Base-by-base conservation (phyloP, 441 rosid species). In the Corymbia citriodora region DNA sequence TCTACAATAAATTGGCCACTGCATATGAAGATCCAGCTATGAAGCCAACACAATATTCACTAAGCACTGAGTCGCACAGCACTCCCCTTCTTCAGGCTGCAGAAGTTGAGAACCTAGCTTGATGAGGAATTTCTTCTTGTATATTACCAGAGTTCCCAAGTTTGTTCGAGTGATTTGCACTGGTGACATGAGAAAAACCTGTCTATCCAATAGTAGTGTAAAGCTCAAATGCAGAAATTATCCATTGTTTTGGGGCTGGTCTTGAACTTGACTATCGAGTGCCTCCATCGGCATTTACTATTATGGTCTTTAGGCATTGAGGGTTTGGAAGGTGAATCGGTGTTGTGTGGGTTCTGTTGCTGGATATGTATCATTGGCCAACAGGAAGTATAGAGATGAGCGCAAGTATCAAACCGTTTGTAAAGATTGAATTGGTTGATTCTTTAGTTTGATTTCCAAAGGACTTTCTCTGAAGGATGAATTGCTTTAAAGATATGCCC, bases 1-100 rank as follows among this genome's bases (percentile, higher is more conserved):
- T 97, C 90, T 95, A 92, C 65, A 91, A 94, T 10, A 92, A 96
- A 86, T 92, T 98, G 63, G 94, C 92, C 6, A 93, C 94, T 55
- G 96, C 98, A 33, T 98, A 97, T 90, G 92, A 91, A 65, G 99
- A 96, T 94, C 99, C 99, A 81, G 96, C 98, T 52, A 89, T 95
- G 92, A 92, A 87, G 87, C 93, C 94, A 52, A 88, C 93, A 40
- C 95, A 90, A 55, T 91, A 93, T 92, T 92, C 94, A 82, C 72
- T 94, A 33, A 94, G 88, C 92, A 88, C 83, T 9, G 94, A 95
- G 74, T 92, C 93, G 33, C 92, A 86, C 59, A 92, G 88, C 87
- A 87, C 93, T 90, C 97, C 94, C 55, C 96, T 95, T 91, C 97
- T 95, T 87, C 93, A 59, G 74, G 88, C 89, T 68, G 55, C 90